Conservation (phyloP, 2,329 filamentous ascomycete species). For the Xenosphaeropsis pyriputrescens region DNA sequence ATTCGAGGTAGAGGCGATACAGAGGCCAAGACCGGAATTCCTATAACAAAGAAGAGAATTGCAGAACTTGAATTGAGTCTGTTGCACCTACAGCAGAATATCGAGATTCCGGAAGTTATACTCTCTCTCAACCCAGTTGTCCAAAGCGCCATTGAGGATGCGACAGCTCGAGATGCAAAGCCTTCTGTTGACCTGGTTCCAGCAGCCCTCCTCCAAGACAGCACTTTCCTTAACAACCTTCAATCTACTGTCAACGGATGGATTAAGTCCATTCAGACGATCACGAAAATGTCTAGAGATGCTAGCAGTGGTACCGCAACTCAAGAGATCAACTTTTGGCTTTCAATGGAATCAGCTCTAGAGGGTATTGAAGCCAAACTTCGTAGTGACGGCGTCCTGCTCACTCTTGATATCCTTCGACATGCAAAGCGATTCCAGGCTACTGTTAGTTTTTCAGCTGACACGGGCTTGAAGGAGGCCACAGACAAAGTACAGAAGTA, state of each 20-base stretch:
- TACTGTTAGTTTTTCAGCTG: slow-evolving; percentile 89
- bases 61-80: slow-evolving; percentile 87
- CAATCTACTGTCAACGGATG: slow-evolving; percentile 91
- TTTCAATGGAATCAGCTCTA: slow-evolving; percentile 89
- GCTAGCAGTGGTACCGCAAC: slow-evolving; percentile 64
- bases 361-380: slow-evolving; percentile 87
- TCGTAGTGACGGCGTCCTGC: slow-evolving; percentile 69
- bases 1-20: slow-evolving; percentile 64
- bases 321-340: slow-evolving; percentile 98
- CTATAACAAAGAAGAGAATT: slow-evolving; percentile 93
- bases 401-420: slow-evolving; percentile 90
- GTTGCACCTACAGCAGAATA: slow-evolving; percentile 88
- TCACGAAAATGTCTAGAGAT: slow-evolving; percentile 88
- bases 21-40: slow-evolving; percentile 86
- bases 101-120: slow-evolving; percentile 88
- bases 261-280: slow-evolving; percentile 97
- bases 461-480: slow-evolving; percentile 90
- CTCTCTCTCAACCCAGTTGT: slow-evolving; percentile 82
- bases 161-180: slow-evolving; percentile 48
- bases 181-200: slow-evolving; percentile 71
- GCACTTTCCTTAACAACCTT: slow-evolving; percentile 81
- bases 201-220: slow-evolving; percentile 64
- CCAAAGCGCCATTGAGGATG: slow-evolving; percentile 70
- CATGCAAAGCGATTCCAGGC: slow-evolving; percentile 97
- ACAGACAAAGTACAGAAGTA: slow-evolving; percentile 96